Conservation (phyloP, 306 rosid species). For the Dalbergia cochinchinensis region DNA sequence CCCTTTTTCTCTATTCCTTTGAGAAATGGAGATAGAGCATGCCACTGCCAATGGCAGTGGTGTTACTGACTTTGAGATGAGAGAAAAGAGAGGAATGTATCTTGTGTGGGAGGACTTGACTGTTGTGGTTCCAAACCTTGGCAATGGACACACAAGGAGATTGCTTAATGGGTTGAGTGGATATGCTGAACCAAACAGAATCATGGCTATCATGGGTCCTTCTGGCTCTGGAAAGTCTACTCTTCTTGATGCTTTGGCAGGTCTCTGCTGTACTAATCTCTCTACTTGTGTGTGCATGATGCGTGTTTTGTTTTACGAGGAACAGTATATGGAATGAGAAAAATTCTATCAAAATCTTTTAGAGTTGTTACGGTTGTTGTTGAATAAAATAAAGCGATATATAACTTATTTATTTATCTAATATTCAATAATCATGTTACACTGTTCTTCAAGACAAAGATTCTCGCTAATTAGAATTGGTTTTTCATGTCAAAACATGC, state of each 20-base stretch:
- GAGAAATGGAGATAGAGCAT: slow-evolving; percentile 56
- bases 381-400: too few relatives aligned
- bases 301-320: not conserved
- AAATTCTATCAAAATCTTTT: too few relatives aligned
- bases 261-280: slow-evolving; percentile 28
- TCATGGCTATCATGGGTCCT: slow-evolving; percentile 98
- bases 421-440: too few relatives aligned
- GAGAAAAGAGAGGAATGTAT: slow-evolving; percentile 56
- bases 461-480: too few relatives aligned
- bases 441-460: too few relatives aligned
- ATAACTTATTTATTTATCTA: too few relatives aligned
- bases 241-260: slow-evolving; percentile 92
- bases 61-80: not conserved
- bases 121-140: slow-evolving; percentile 78
- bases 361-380: too few relatives aligned
- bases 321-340: too few relatives aligned
- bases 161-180: slow-evolving; percentile 81
- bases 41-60: not conserved
- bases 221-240: slow-evolving; percentile 98
- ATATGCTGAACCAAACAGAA: slow-evolving; percentile 82
- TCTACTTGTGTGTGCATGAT: not conserved
- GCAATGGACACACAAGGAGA: slow-evolving; percentile 69
- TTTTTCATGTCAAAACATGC: slow-evolving; percentile 3
- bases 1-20: not conserved
- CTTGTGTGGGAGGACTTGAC: slow-evolving; percentile 84